These are phyloP conservation scores for Thelonectria rubi DNA, from an alignment of 2,329 filamentous ascomycete genomes.

Conservation along the genomic window DNA sequence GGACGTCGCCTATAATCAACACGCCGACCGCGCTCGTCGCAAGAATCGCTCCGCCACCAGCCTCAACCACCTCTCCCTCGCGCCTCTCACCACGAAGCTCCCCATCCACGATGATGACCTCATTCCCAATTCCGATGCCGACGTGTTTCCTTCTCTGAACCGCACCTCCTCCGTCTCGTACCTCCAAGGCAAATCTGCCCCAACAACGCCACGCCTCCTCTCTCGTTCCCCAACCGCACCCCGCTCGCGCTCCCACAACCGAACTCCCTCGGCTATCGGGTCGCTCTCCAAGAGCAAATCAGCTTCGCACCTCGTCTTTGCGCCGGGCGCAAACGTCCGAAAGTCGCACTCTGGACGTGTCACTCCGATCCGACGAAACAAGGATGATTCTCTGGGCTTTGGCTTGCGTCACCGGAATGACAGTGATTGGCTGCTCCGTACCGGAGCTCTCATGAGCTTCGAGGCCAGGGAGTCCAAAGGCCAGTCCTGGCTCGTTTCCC, in stretches of 20 bases:
- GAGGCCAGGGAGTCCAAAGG: conserved; percentile 74
- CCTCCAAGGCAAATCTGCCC: conserved; percentile 69
- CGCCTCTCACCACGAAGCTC: conserved; percentile 70
- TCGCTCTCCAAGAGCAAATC: conserved; percentile 70
- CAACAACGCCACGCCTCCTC: conserved; percentile 70
- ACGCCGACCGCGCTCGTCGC: conserved; percentile 64
- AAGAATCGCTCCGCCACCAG: conserved; percentile 68
- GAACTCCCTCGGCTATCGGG: conserved; percentile 49
- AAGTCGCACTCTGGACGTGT: conserved; percentile 44
- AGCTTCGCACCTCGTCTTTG: conserved; percentile 60
- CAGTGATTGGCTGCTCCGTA: conserved; percentile 72
- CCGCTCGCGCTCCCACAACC: conserved; percentile 56
- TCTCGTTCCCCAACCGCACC: conserved; percentile 64
- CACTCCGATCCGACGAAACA: conserved; percentile 49
- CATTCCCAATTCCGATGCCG: conserved; percentile 46
- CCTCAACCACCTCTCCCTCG: conserved; percentile 68
- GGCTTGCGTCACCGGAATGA: conserved; percentile 54
- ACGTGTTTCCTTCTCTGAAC: conserved; percentile 43
- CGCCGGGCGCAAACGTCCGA: conserved; percentile 31
- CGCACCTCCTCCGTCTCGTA: conserved; percentile 55
- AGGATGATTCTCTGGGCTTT: conserved; percentile 41
- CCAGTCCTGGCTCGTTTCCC: conserved; percentile 73
- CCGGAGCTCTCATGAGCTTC: conserved; percentile 68
- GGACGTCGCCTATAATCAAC: conserved; percentile 70
- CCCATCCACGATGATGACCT: conserved; percentile 65